Conservation (phyloP, 1,284 basidiomycete species). For the Trichosporon inkin region DNA sequence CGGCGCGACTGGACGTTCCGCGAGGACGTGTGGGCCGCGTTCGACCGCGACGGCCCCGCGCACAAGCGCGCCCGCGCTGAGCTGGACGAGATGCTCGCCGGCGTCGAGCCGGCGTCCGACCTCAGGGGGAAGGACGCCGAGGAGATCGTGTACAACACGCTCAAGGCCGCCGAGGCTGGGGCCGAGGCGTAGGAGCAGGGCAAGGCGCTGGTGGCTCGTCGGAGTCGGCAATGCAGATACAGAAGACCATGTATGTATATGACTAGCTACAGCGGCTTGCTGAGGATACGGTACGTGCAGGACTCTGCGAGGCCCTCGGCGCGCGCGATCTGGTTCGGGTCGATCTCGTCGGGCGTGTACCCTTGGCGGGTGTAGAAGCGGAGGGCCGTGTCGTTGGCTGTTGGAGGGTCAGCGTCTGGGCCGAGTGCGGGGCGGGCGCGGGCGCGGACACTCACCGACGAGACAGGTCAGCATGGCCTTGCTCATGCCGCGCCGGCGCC, state of each 20-base stretch:
- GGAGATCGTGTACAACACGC: not conserved
- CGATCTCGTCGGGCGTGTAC: slow-evolving; percentile 45
- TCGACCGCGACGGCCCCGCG: not conserved
- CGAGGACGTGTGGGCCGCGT: slow-evolving; percentile 13
- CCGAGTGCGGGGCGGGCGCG: not conserved
- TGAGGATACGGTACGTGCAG: slow-evolving; percentile 31
- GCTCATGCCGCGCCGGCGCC: slow-evolving; percentile 32
- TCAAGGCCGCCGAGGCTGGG: not conserved
- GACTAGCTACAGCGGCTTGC: slow-evolving; percentile 24
- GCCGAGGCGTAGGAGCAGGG: no score
- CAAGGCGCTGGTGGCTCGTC: no score
- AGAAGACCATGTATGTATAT: not conserved
- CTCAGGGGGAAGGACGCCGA: not conserved
- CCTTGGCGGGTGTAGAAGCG: slow-evolving; percentile 39
- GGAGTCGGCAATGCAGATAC: not conserved
- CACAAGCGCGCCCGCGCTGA: not conserved
- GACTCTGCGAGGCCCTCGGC: slow-evolving; percentile 27
- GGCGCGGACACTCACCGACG: slow-evolving; percentile 29
- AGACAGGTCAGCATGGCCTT: slow-evolving; percentile 49
- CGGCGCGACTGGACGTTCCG: slow-evolving; percentile 17
- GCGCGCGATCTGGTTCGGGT: slow-evolving; percentile 40
- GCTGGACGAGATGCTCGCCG: not conserved
- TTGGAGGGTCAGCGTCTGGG: not conserved
- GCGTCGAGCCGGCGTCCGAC: not conserved
- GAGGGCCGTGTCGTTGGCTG: slow-evolving; percentile 37